Percentiles rank a stretch among this genome's conserved stretches.
Conservation (phyloP, 768 basidiomycete species). For the Termitomyces eurrhizus region DNA sequence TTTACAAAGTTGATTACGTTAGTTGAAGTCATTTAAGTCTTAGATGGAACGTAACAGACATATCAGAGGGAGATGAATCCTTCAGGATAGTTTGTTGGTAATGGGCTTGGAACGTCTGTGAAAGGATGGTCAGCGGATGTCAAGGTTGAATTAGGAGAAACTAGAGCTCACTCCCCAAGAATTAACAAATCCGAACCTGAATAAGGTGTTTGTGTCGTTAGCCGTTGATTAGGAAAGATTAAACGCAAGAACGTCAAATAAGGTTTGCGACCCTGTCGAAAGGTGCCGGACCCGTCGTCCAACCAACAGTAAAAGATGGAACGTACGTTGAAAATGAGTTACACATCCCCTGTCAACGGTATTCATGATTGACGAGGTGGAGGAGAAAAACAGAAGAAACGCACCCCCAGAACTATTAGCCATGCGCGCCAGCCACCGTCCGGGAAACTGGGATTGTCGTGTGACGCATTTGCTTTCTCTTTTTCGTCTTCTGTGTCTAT, state of each 20-base stretch:
- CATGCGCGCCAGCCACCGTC: slow-evolving; percentile 44
- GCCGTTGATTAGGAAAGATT: neutral
- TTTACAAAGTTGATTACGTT: neutral
- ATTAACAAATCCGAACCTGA: slow-evolving; percentile 65
- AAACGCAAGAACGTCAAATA: too few species aligned
- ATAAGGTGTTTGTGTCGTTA: slow-evolving; percentile 8
- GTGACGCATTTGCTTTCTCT: neutral
- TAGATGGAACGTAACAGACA: neutral
- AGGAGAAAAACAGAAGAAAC: slow-evolving; percentile 8
- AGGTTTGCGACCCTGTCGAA: neutral
- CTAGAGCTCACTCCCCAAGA: slow-evolving; percentile 60
- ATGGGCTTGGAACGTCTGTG: slow-evolving; percentile 10
- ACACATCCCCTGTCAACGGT: slow-evolving; percentile 37
- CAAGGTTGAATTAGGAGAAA: neutral
- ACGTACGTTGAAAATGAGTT: slow-evolving; percentile 45
- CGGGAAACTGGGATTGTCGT: slow-evolving; percentile 24
- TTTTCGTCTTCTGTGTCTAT: neutral
- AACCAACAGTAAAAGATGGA: neutral
- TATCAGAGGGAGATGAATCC: slow-evolving; percentile 4
- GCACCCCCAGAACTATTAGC: slow-evolving; percentile 40
- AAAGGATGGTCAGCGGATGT: neutral
- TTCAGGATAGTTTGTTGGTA: slow-evolving; percentile 4
- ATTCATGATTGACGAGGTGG: neutral
- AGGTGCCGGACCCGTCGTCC: neutral
- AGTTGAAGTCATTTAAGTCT: neutral